These are phyloP conservation scores for Cyberlindnera samutprakarnensis DNA, from an alignment of 805 yeast genomes.

Conservation along the genomic window DNA sequence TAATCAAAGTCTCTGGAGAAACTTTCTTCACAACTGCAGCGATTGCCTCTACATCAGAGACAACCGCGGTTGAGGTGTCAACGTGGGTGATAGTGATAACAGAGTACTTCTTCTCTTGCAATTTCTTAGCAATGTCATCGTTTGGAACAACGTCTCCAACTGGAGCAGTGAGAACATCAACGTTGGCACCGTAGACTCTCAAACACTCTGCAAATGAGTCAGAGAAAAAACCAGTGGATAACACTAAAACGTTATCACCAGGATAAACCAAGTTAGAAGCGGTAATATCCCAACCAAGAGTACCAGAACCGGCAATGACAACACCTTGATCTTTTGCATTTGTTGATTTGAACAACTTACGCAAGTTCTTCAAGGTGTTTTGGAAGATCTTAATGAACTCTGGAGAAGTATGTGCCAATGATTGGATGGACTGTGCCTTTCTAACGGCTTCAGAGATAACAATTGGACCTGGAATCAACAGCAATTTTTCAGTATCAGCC, in stretches of 20 bases:
- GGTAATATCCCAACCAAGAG: conserved; percentile 90
- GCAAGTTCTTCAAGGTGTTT: conserved; percentile 54
- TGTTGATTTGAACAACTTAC: conserved; percentile 67
- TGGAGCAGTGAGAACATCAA: conserved; percentile 63
- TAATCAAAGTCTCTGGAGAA: conserved; percentile 74
- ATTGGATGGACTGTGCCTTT: conserved; percentile 72
- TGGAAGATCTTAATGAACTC: conserved; percentile 74
- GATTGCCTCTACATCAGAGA: conserved; percentile 59
- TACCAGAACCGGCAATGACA: conserved; percentile 85
- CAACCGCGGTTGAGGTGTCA: conserved; percentile 95
- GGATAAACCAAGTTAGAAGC: conserved; percentile 66
- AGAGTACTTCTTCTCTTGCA: conserved; percentile 46
- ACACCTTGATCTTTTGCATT: conserved; percentile 67
- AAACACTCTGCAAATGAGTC: conserved; percentile 77
- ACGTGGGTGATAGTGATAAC: conserved; percentile 88
- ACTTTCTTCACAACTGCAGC: conserved; percentile 50
- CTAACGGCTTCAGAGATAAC: conserved; percentile 76
- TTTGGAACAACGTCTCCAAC: conserved; percentile 67
- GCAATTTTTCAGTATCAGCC: conserved; percentile 27
- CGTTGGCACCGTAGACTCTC: conserved; percentile 64
- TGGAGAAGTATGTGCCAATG: conserved; percentile 86
- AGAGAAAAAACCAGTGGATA: conserved; percentile 87
- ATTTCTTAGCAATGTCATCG: conserved; percentile 44
- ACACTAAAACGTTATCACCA: conserved; percentile 68
- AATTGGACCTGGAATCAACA: conserved; percentile 82